phyloP scores from a whole-genome alignment of 345 rosid species.

The Citrus maxima region DNA sequence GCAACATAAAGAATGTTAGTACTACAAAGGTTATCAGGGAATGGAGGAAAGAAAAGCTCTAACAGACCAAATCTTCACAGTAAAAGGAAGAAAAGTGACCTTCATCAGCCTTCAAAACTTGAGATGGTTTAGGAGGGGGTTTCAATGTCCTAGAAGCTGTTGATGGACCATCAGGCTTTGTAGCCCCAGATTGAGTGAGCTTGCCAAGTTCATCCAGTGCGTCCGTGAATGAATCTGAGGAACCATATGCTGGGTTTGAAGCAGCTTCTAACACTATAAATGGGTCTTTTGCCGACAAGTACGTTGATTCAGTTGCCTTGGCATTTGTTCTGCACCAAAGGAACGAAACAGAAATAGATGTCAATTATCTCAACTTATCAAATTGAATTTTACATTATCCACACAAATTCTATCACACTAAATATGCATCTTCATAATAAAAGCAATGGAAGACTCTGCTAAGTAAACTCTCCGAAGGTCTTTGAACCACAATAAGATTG shows the following conservation, averaged over 20 bases:
- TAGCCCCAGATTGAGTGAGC: slow-evolving; percentile 34
- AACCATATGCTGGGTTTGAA: slow-evolving; percentile 33
- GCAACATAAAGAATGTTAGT: slow-evolving; percentile 25
- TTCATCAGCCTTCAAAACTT: slow-evolving; percentile 48
- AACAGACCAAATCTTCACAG: slow-evolving; percentile 1
- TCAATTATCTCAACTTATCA: not conserved
- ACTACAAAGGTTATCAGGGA: slow-evolving; percentile 12
- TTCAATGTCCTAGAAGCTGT: slow-evolving; percentile 37
- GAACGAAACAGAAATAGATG: not conserved
- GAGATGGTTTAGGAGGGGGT: slow-evolving; percentile 71
- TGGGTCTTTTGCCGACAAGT: slow-evolving; percentile 47
- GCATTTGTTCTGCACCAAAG: slow-evolving; percentile 23
- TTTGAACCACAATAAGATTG: not conserved
- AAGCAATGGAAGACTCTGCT: not conserved
- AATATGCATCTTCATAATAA: not conserved
- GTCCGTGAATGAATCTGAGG: slow-evolving; percentile 35
- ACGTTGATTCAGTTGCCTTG: slow-evolving; percentile 29
- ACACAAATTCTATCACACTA: not conserved
- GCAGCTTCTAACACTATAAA: slow-evolving; percentile 62
- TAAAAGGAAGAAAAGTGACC: slow-evolving; percentile 33
- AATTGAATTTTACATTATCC: not conserved
- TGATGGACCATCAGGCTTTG: slow-evolving; percentile 27
- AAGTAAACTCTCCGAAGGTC: not conserved
- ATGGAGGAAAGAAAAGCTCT: slow-evolving; percentile 2
- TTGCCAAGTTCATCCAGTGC: slow-evolving; percentile 58